These are phyloP conservation scores for Tolypocladium nubicola DNA, from an alignment of 2,329 filamentous ascomycete genomes.

Conservation along the genomic window DNA sequence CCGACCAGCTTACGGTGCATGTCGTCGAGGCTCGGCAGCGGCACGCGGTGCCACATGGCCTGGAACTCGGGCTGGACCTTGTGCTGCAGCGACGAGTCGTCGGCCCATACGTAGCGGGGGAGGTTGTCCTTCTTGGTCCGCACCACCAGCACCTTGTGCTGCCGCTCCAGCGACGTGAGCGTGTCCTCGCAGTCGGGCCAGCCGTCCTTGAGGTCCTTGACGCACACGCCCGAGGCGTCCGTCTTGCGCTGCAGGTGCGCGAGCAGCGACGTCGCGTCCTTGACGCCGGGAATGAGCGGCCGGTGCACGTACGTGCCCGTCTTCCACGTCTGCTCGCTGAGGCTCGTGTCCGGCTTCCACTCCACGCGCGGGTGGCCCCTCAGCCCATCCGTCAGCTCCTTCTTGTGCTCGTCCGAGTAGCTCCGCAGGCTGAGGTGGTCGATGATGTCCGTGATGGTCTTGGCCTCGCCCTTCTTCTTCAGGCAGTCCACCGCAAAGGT, in stretches of 20 bases:
- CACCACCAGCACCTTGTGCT: conserved; percentile 74
- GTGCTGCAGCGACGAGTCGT: conserved; percentile 70
- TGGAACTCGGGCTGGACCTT: conserved; percentile 74
- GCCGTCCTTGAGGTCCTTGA: conserved; percentile 91
- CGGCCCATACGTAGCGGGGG: conserved; percentile 77
- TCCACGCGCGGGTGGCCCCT: conserved; percentile 50
- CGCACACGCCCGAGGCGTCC: conserved; percentile 68
- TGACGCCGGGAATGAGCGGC: conserved; percentile 71
- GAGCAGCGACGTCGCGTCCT: conserved; percentile 65
- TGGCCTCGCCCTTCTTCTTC: conserved; percentile 56
- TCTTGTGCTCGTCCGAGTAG: conserved; percentile 49
- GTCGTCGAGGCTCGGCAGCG: conserved; percentile 64
- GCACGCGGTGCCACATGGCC: conserved; percentile 70
- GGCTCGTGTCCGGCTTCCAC: conserved; percentile 43
- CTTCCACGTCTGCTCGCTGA: conserved; percentile 57
- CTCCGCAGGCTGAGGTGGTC: conserved; percentile 66
- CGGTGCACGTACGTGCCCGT: conserved; percentile 71
- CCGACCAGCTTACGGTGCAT: conserved; percentile 67
- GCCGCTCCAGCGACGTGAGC: conserved; percentile 65
- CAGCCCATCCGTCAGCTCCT: conserved; percentile 57
- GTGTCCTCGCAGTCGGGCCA: conserved; percentile 78
- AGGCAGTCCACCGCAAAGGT: conserved; percentile 79
- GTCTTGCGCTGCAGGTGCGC: conserved; percentile 71
- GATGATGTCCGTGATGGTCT: conserved; percentile 67
- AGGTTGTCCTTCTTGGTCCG: conserved; percentile 88